Conservation (phyloP, 129 eudicot species). For the Logfia minima region DNA sequence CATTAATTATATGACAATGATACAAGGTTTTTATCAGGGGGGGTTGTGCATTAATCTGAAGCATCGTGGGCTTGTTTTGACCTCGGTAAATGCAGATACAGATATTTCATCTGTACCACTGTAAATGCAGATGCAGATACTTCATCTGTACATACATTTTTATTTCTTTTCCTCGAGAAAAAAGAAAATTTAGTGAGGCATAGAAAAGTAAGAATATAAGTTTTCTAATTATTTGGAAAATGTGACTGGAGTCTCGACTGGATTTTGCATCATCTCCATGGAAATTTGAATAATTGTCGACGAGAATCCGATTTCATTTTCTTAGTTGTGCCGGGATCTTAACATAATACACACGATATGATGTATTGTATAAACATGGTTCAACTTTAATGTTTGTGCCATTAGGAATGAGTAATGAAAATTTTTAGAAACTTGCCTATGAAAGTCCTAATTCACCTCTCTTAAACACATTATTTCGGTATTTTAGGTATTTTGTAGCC, state of each 20-base stretch:
- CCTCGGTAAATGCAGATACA: conserved; percentile 35
- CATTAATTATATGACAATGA: background rate
- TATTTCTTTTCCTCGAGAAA: background rate
- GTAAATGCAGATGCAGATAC: no score
- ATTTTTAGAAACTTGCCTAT: no score
- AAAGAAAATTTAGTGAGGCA: conserved; percentile 11
- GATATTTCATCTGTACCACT: conserved; percentile 36
- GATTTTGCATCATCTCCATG: background rate
- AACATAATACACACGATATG: background rate
- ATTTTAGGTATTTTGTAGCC: background rate
- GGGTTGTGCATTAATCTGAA: conserved; percentile 42
- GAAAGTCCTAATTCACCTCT: no score
- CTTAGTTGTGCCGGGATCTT: background rate
- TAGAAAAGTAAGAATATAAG: background rate
- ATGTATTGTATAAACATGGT: background rate
- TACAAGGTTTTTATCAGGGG: background rate
- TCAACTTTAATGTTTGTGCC: background rate
- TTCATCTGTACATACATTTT: conserved; percentile 35
- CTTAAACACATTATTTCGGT: no score
- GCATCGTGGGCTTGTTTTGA: conserved; percentile 63
- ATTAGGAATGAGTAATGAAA: background rate
- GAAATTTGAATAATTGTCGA: background rate
- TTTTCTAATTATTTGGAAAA: background rate
- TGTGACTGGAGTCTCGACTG: conserved; percentile 1
- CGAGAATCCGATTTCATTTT: background rate